Percentiles rank a stretch among this genome's conserved stretches.
Evolutionary conservation across 2,329 filamentous ascomycete genomes (phyloP).

Genomic region (Metarhizium sp.): DNA sequence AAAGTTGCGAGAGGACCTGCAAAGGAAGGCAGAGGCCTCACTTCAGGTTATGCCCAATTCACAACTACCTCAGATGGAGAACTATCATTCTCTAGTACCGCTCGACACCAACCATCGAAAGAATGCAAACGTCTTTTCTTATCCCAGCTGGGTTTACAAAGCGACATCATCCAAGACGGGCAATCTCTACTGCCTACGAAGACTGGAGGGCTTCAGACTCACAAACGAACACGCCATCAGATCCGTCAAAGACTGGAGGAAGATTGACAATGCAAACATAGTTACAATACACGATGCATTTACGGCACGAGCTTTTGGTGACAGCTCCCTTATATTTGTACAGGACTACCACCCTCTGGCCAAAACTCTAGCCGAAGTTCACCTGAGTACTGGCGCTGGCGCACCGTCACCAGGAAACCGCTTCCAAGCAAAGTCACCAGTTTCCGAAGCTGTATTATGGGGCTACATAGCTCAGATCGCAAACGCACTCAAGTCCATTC

Average conservation of each 20-base stretch:
- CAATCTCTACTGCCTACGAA: conserved; percentile 74
- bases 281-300: conserved; percentile 88
- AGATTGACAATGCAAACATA: conserved; percentile 69
- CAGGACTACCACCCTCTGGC: conserved; percentile 89
- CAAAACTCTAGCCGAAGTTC: conserved; percentile 79
- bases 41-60: conserved; percentile 73
- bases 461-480: conserved; percentile 86
- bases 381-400: conserved; percentile 39
- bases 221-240: conserved; percentile 85
- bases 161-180: conserved; percentile 83
- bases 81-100: conserved; percentile 87
- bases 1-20: conserved; percentile 75
- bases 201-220: conserved; percentile 80
- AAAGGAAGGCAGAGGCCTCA: conserved; percentile 78
- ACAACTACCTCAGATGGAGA: conserved; percentile 69
- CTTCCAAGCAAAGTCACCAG: conserved; percentile 33
- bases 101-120: conserved; percentile 76
- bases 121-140: conserved; percentile 72
- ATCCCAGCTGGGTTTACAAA: conserved; percentile 92
- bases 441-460: conserved; percentile 75
- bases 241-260: conserved; percentile 81
- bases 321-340: conserved; percentile 89
- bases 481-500: conserved; percentile 79
- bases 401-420: conserved; percentile 31
- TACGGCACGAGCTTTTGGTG: conserved; percentile 84